Percentiles rank a stretch among this genome's conserved stretches.
Evolutionary conservation across 2,329 filamentous ascomycete species (phyloP).

Genomic region (Leptographium radiaticola): DNA sequence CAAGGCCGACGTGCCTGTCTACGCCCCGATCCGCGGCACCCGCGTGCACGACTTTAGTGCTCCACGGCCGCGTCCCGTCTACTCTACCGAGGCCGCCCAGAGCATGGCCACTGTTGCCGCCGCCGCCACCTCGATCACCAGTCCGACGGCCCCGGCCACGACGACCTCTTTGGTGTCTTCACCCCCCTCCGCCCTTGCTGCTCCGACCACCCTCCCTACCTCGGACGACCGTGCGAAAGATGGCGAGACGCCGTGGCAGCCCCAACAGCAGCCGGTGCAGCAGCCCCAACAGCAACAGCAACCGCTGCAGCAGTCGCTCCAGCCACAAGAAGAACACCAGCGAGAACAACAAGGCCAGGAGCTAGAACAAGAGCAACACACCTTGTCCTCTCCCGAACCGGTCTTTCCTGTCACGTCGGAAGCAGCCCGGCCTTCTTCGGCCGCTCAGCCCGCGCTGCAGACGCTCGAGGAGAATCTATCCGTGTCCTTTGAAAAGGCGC

Average conservation of each 20-base stretch:
- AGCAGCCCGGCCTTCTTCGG: background rate
- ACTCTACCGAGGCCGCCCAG: conserved; percentile 17
- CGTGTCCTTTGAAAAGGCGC: conserved; percentile 12
- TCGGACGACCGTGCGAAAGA: background rate
- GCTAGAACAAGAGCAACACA: no score
- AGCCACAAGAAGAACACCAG: background rate
- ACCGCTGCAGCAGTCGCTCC: background rate
- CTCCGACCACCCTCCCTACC: background rate
- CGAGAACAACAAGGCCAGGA: no score
- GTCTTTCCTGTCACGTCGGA: background rate
- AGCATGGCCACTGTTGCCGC: conserved; percentile 5
- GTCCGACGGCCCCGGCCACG: background rate
- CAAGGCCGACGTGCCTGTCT: conserved; percentile 31
- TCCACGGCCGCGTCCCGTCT: conserved; percentile 33
- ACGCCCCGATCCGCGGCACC: conserved; percentile 53
- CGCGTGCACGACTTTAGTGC: conserved; percentile 54
- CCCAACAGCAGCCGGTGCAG: background rate
- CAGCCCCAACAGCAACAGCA: background rate
- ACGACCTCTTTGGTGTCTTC: no score
- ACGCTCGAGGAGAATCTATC: conserved; percentile 10
- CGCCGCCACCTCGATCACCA: conserved; percentile 3
- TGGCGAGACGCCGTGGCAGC: background rate
- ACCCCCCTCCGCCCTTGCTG: background rate
- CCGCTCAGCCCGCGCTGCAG: conserved; percentile 4
- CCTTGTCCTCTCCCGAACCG: background rate